phyloP scores from a whole-genome alignment of 2,329 filamentous ascomycete species.

The Exophiala alcalophila region DNA sequence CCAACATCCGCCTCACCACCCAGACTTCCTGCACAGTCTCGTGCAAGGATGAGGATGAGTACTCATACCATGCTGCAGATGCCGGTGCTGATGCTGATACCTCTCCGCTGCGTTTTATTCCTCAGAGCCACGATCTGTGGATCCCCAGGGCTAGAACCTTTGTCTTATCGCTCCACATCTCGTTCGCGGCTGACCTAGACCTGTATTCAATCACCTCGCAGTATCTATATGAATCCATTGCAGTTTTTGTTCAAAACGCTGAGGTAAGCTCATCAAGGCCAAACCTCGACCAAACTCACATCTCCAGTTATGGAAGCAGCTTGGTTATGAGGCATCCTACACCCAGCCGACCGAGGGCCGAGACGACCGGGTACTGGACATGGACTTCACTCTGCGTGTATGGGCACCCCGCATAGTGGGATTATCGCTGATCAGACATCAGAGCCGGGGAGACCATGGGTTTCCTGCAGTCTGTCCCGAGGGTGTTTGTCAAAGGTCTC shows the following conservation, averaged over 20 bases:
- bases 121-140: conserved; percentile 10
- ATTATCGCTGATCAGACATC: conserved; percentile 2
- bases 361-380: not conserved
- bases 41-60: conserved; percentile 5
- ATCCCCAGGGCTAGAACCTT: conserved; percentile 16
- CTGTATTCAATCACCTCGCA: conserved; percentile 1
- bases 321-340: conserved; percentile 18
- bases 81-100: too few relatives aligned
- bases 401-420: not conserved
- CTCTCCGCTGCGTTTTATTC: too few relatives aligned
- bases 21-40: conserved; percentile 4
- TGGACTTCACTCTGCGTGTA: conserved; percentile 20
- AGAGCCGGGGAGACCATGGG: conserved; percentile 11
- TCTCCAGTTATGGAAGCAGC: conserved; percentile 20
- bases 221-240: conserved; percentile 5
- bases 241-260: conserved; percentile 11
- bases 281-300: conserved; percentile 5
- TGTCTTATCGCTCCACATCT: conserved; percentile 10
- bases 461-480: conserved; percentile 6
- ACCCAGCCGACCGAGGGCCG: not conserved
- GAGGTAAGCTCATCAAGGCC: conserved; percentile 18
- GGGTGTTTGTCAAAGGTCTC: not conserved
- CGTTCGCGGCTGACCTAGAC: conserved; percentile 14
- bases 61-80: not conserved
- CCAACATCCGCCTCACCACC: conserved; percentile 10